phyloP scores from a whole-genome alignment of 169 alveolate species.

The Toxoplasma gondii region DNA sequence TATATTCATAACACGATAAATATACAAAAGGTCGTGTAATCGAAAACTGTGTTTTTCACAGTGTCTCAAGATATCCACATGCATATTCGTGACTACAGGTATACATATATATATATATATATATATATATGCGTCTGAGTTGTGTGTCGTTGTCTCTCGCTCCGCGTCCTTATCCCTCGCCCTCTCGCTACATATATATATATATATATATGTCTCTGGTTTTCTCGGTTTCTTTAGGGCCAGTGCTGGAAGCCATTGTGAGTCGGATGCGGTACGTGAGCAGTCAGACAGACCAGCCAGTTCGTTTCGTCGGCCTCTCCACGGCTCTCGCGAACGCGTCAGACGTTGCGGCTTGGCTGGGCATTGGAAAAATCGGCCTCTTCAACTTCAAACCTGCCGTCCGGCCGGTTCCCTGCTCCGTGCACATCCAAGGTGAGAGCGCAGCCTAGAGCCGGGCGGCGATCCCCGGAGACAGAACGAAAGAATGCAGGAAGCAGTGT shows the following conservation, averaged over 20 bases:
- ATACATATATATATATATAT: not conserved
- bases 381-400: conserved; percentile 98
- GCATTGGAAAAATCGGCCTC: conserved; percentile 94
- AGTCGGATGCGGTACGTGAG: conserved; percentile 95
- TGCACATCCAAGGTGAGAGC: conserved; percentile 92
- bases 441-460: not conserved
- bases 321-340: conserved; percentile 99
- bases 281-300: conserved; percentile 84
- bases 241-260: conserved; percentile 97
- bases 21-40: no score
- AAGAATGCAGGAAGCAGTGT: no score
- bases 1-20: no score
- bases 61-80: not conserved
- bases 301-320: conserved; percentile 95
- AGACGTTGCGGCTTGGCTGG: conserved; percentile 98
- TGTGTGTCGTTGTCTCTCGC: not conserved
- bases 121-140: not conserved
- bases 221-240: conserved; percentile 86
- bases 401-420: conserved; percentile 98
- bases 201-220: no score
- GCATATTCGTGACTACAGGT: not conserved
- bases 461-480: not conserved
- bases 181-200: not conserved
- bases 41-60: not conserved
- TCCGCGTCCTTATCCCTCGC: not conserved